Conservation (phyloP, 2,329 filamentous ascomycete genomes). For the Capronia americana region DNA sequence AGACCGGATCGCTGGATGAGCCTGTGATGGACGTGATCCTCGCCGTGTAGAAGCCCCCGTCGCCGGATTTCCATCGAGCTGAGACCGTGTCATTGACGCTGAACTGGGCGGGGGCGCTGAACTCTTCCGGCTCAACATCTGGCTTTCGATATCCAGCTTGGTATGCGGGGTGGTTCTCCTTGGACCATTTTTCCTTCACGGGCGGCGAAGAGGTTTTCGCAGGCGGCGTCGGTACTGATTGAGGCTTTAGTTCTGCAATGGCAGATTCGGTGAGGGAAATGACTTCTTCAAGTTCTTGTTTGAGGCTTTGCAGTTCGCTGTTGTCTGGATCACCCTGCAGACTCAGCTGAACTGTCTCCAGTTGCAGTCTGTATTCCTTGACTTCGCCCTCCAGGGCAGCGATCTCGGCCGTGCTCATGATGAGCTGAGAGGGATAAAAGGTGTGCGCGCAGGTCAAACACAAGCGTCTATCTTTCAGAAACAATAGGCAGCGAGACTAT, state of each 20-base stretch:
- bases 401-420: slow-evolving; percentile 43
- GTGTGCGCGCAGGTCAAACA: not conserved
- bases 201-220: slow-evolving; percentile 57
- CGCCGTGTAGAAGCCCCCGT: slow-evolving; percentile 88
- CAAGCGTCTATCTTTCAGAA: not conserved
- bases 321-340: slow-evolving; percentile 82
- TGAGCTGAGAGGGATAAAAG: not conserved
- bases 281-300: slow-evolving; percentile 80
- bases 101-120: slow-evolving; percentile 62
- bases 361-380: slow-evolving; percentile 70
- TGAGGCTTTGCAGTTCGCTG: slow-evolving; percentile 75
- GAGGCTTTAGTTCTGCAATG: slow-evolving; percentile 78
- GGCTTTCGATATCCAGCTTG: slow-evolving; percentile 64
- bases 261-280: slow-evolving; percentile 79
- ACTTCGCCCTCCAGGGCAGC: slow-evolving; percentile 57
- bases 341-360: slow-evolving; percentile 77
- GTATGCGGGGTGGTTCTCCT: slow-evolving; percentile 80
- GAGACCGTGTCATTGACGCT: slow-evolving; percentile 88
- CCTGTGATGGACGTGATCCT: slow-evolving; percentile 93
- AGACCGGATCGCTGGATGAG: slow-evolving; percentile 87
- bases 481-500: not conserved
- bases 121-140: slow-evolving; percentile 57
- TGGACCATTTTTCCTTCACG: slow-evolving; percentile 76
- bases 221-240: slow-evolving; percentile 50
- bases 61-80: slow-evolving; percentile 88